phyloP scores from a whole-genome alignment of 306 rosid species.

The Geum urbanum region DNA sequence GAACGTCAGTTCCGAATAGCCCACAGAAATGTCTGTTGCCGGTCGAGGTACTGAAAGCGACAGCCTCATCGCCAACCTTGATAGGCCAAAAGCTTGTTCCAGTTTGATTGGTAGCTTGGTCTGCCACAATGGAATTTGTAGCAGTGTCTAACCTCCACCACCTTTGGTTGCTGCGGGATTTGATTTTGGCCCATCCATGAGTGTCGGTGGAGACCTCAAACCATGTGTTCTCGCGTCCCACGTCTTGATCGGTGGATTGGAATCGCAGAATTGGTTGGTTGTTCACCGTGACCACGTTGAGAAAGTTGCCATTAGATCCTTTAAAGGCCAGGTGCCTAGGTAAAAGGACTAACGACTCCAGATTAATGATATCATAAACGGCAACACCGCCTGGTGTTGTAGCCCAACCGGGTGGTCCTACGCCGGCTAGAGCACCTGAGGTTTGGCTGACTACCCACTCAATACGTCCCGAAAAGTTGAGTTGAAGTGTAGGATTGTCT shows the following conservation, averaged over 20 bases:
- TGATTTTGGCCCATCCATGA: background rate
- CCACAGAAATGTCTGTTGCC: too few relatives aligned
- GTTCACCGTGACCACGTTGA: too few relatives aligned
- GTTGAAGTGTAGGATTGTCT: background rate
- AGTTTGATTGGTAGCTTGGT: too few relatives aligned
- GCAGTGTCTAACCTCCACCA: too few relatives aligned
- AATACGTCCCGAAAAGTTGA: too few relatives aligned
- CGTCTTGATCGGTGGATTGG: background rate
- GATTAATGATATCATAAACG: background rate
- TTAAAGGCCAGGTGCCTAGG: background rate
- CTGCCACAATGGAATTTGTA: too few relatives aligned
- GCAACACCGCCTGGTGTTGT: background rate
- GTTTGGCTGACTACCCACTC: too few relatives aligned
- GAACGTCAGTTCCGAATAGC: background rate
- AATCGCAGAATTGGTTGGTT: background rate
- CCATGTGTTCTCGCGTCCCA: background rate
- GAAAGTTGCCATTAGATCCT: background rate
- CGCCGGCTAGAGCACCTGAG: too few relatives aligned
- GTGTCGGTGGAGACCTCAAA: background rate
- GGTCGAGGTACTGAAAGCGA: background rate
- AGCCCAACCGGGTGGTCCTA: background rate
- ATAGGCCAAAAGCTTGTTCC: background rate
- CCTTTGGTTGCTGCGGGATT: too few relatives aligned
- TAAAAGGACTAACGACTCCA: background rate
- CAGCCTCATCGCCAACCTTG: background rate